Conservation (phyloP, 176 grass and related monocot genomes). For the Oryza nivara region DNA sequence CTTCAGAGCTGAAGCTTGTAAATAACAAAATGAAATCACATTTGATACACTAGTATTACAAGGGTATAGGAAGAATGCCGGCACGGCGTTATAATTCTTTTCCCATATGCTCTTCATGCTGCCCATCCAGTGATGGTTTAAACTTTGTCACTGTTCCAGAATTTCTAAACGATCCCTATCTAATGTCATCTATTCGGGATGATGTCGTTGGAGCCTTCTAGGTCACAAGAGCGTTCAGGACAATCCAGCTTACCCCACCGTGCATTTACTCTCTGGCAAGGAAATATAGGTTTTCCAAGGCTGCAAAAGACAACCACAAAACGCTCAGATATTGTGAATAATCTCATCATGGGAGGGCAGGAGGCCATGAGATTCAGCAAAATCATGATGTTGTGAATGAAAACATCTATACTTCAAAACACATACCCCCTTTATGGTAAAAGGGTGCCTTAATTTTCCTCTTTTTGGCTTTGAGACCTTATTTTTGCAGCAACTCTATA, state of each 20-base stretch:
- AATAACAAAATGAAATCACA: constrained; percentile 3
- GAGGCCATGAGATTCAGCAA: background rate
- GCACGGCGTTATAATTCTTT: constrained; percentile 26
- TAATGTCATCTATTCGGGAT: constrained; percentile 48
- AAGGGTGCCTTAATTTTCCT: constrained; percentile 6
- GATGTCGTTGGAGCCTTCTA: constrained; percentile 63
- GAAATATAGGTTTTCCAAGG: constrained; percentile 86
- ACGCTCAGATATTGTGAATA: constrained; percentile 1
- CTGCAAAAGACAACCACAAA: constrained; percentile 55
- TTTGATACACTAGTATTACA: constrained; percentile 24
- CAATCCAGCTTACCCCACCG: constrained; percentile 96
- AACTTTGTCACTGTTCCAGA: background rate
- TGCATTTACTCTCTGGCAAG: constrained; percentile 90
- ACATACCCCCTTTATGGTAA: background rate
- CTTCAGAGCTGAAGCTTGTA: constrained; percentile 6
- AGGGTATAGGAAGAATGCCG: background rate
- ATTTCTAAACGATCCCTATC: constrained; percentile 5
- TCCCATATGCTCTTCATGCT: constrained; percentile 14
- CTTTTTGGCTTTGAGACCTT: constrained; percentile 32
- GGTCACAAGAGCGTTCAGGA: constrained; percentile 73
- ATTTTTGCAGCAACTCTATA: constrained; percentile 29
- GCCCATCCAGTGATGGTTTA: constrained; percentile 10
- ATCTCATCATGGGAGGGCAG: background rate
- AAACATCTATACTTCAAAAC: constrained; percentile 23
- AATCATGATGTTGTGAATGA: constrained; percentile 18